These are phyloP conservation scores for Phialemoniopsis sp. DNA, from an alignment of 2,329 filamentous ascomycete species.

Conservation along the genomic window DNA sequence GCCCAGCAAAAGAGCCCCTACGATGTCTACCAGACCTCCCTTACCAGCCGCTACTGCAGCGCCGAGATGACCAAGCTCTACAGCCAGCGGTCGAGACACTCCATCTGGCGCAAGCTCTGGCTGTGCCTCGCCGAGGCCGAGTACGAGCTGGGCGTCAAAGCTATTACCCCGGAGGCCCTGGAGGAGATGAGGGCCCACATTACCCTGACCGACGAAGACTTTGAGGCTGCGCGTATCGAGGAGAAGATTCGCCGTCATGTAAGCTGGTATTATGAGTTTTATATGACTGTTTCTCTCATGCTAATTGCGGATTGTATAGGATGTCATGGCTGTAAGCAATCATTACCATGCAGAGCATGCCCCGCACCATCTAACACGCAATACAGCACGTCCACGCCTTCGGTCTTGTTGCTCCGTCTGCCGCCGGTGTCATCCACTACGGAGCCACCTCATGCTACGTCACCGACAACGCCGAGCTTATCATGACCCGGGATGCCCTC, in stretches of 20 bases:
- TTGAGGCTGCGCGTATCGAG: conserved; percentile 69
- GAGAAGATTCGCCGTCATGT: conserved; percentile 66
- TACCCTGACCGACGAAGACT: conserved; percentile 71
- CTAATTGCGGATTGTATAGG: conserved; percentile 11
- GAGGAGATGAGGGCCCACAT: conserved; percentile 72
- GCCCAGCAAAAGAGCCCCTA: conserved; percentile 10
- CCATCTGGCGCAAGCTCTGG: conserved; percentile 84
- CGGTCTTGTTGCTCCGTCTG: conserved; percentile 67
- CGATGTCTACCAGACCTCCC: conserved; percentile 62
- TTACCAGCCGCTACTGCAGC: conserved; percentile 71
- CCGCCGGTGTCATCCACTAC: conserved; percentile 79
- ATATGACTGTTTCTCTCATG: conserved; percentile 10
- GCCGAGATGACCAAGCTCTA: conserved; percentile 77
- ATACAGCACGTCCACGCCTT: conserved; percentile 66
- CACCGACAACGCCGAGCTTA: conserved; percentile 75
- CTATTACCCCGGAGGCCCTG: conserved; percentile 70
- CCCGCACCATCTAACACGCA: not conserved
- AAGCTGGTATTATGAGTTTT: conserved; percentile 33
- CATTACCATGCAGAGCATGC: conserved; percentile 17
- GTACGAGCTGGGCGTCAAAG: conserved; percentile 70
- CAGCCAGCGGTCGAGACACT: conserved; percentile 68
- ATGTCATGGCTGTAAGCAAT: conserved; percentile 51
- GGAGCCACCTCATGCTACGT: conserved; percentile 59
- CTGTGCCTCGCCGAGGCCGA: conserved; percentile 77
- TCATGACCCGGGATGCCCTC: conserved; percentile 71